These are phyloP conservation scores for Cystofilobasidium macerans DNA, from an alignment of 768 basidiomycete species.

Conservation along the genomic window DNA sequence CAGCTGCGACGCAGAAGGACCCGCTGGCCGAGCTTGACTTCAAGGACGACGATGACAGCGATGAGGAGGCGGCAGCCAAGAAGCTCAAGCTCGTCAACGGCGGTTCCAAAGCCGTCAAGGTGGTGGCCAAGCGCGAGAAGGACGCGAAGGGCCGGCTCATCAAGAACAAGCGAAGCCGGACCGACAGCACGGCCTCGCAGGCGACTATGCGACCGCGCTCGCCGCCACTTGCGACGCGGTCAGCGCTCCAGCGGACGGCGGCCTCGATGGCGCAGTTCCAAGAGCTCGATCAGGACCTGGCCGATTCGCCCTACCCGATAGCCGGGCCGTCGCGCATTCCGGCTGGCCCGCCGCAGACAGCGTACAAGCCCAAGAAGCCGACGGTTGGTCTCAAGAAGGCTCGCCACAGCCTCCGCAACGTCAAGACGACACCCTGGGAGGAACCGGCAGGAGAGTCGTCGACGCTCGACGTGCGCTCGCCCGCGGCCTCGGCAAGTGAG, in stretches of 20 bases:
- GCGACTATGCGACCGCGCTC: slow-evolving; percentile 11
- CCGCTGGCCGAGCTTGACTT: slow-evolving; percentile 22
- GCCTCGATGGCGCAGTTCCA: slow-evolving; percentile 62
- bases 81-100: slow-evolving; percentile 5
- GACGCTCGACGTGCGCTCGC: not conserved
- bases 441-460: not conserved
- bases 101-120: slow-evolving; percentile 12
- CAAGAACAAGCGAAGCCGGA: slow-evolving; percentile 10
- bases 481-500: not conserved
- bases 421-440: slow-evolving; percentile 3
- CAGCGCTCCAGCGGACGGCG: slow-evolving; percentile 58
- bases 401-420: not conserved
- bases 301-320: slow-evolving; percentile 7
- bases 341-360: not conserved
- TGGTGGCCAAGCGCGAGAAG: slow-evolving; percentile 26
- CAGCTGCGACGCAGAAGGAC: slow-evolving; percentile 19
- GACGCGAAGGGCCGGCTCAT: slow-evolving; percentile 10
- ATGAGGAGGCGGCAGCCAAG: slow-evolving; percentile 15
- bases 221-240: slow-evolving; percentile 28
- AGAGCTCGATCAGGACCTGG: slow-evolving; percentile 42
- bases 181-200: slow-evolving; percentile 2
- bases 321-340: slow-evolving; percentile 24
- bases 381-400: not conserved
- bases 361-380: not conserved
- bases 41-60: slow-evolving; percentile 21